These are phyloP conservation scores for Friedmanniomyces endolithicus DNA, from an alignment of 495 filamentous ascomycete species.

Conservation along the genomic window DNA sequence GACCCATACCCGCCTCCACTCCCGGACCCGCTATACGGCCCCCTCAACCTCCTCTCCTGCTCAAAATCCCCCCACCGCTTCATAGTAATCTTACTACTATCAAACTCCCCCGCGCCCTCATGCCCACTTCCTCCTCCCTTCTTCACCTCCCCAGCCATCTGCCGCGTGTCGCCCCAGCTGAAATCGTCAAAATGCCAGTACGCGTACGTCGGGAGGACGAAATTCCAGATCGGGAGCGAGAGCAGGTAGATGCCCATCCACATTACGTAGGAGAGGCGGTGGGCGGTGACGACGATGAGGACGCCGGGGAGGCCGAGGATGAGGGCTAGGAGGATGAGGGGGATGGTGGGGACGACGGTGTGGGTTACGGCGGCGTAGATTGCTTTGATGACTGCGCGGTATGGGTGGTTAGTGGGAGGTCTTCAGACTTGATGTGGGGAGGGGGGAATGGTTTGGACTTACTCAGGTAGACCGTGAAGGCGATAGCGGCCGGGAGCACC, in stretches of 20 bases:
- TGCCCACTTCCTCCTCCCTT: slow-evolving; percentile 72
- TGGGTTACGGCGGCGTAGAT: slow-evolving; percentile 56
- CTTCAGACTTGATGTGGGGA: too few species aligned
- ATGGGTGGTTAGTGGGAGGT: neutral
- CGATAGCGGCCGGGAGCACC: slow-evolving; percentile 88
- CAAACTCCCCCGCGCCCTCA: slow-evolving; percentile 30
- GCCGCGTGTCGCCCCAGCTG: slow-evolving; percentile 96
- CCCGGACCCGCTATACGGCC: neutral
- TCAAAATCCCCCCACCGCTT: slow-evolving; percentile 88
- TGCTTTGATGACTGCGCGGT: slow-evolving; percentile 59
- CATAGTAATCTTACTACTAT: slow-evolving; percentile 19
- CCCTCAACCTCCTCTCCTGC: slow-evolving; percentile 34
- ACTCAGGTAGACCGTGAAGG: slow-evolving; percentile 93
- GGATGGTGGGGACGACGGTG: slow-evolving; percentile 60
- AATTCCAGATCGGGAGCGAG: slow-evolving; percentile 96
- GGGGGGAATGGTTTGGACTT: slow-evolving; percentile 30
- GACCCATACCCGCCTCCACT: too few species aligned
- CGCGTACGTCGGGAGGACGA: slow-evolving; percentile 83
- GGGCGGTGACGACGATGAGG: slow-evolving; percentile 90
- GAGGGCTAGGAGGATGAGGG: slow-evolving; percentile 75
- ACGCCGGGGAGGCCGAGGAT: slow-evolving; percentile 91
- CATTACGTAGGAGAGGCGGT: slow-evolving; percentile 79
- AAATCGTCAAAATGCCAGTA: slow-evolving; percentile 99
- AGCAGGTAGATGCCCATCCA: slow-evolving; percentile 97
- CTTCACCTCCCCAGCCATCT: slow-evolving; percentile 87